A percentile compares a stretch with the other conserved stretches of the same genome.
Evolutionary conservation across 345 rosid species (phyloP).

Genomic region (Camelina neglecta): DNA sequence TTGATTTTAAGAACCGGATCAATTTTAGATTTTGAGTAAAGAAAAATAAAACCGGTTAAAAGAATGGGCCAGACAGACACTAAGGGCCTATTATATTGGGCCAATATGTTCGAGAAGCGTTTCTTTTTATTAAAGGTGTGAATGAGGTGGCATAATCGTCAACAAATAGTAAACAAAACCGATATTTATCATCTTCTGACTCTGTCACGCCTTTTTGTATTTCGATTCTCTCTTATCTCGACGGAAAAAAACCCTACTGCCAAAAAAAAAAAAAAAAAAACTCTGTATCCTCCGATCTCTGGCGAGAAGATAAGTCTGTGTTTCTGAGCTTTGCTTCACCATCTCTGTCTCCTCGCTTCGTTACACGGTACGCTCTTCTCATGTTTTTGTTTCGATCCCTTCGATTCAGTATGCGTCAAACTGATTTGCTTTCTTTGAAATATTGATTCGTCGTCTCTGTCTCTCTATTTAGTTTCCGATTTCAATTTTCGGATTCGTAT

Average conservation of each 20-base stretch:
- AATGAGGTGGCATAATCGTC: slow-evolving; percentile 21
- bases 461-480: not conserved
- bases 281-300: slow-evolving; percentile 11
- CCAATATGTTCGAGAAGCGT: not conserved
- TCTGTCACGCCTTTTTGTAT: slow-evolving; percentile 19
- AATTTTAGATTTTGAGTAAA: not conserved
- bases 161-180: slow-evolving; percentile 29
- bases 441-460: not conserved
- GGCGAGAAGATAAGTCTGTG: slow-evolving; percentile 32
- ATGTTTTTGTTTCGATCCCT: not conserved
- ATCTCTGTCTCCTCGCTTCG: slow-evolving; percentile 27
- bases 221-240: slow-evolving; percentile 34
- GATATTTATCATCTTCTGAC: not conserved
- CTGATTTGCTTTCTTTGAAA: not conserved
- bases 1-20: not conserved
- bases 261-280: too few relatives aligned
- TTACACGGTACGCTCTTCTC: slow-evolving; percentile 12
- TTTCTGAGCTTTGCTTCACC: slow-evolving; percentile 7
- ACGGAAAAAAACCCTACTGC: slow-evolving; percentile 38
- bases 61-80: slow-evolving; percentile 2
- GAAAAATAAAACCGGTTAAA: slow-evolving; percentile 1
- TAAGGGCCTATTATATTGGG: slow-evolving; percentile 1
- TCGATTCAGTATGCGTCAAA: not conserved
- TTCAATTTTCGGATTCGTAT: not conserved
- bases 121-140: not conserved